phyloP scores from a whole-genome alignment of 1,284 basidiomycete species.

The Anthracocystis setariae region DNA sequence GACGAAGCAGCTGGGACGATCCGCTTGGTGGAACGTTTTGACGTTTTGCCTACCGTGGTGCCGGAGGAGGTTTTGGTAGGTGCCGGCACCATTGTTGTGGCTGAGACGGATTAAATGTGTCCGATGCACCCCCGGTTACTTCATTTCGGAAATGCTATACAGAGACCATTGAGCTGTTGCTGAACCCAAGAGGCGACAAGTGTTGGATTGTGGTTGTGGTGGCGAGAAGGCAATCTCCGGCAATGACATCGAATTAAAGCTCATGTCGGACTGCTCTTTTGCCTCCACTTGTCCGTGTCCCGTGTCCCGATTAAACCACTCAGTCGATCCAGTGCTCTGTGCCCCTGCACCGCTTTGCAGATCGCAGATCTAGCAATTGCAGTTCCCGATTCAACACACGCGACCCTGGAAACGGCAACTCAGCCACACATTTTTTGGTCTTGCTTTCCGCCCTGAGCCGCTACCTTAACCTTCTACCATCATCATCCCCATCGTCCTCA shows the following conservation, averaged over 20 bases:
- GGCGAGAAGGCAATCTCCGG: background rate
- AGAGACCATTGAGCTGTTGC: background rate
- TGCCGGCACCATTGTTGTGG: conserved; percentile 29
- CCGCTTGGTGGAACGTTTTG: conserved; percentile 10
- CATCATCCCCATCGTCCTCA: conserved; percentile 1
- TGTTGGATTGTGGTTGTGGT: conserved; percentile 1
- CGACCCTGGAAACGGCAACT: conserved; percentile 1
- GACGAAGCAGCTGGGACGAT: conserved; percentile 1
- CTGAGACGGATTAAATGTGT: background rate
- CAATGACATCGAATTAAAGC: background rate
- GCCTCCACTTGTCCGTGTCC: conserved; percentile 19
- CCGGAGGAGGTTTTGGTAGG: conserved; percentile 23
- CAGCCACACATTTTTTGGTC: background rate
- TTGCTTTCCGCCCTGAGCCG: too few species aligned
- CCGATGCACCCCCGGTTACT: too few species aligned
- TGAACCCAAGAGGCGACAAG: background rate
- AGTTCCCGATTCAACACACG: too few species aligned
- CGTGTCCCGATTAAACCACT: background rate
- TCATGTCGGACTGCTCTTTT: conserved; percentile 5
- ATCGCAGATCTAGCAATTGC: too few species aligned
- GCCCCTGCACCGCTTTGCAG: background rate
- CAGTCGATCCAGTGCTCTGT: too few species aligned
- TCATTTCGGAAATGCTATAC: background rate
- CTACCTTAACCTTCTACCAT: conserved; percentile 1
- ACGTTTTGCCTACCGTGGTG: conserved; percentile 16